Evolutionary conservation across 148 eudicot species (phyloP), one percentile per base, ranked within the genome.

Genomic region (Fagopyrum homotropicum): DNA sequence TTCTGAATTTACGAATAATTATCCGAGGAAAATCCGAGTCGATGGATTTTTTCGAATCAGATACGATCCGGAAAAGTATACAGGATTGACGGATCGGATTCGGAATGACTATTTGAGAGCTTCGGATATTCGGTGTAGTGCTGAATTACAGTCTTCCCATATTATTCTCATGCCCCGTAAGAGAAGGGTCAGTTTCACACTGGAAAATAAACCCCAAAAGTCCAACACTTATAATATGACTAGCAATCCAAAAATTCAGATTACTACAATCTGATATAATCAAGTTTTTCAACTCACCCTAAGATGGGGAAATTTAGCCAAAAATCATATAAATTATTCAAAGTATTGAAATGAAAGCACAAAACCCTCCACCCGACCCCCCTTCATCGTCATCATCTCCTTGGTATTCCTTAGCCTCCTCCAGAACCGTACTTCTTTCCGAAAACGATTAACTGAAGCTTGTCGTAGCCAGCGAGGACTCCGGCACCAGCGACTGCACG

Each of bases 391-490:
- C 66, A 60, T 60, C 35, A 60, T 60, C 26, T 6, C 10, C 66
- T 12, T 60, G 9, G 4, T 19, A 3, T 10, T 49, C 66, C 66
- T 60, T 60, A 60, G 30, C 66, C 66, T 60, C 66, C 66, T 12
- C 66, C 66, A n/a, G 66, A 60, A 7, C 66, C 66, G 35, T 60
- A 60, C 66, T 60, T 60, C 66, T 60, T 60, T 8, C 66, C 66
- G 66, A 60, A 35, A 35, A 35, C 40, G 40, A 35, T 35, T 35
- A 35, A 35, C 40, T 35, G 29, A 59, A 59, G 64, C 45, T 63
- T 63, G 69, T 63, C 69, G 15, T 63, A 63, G 4, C 69, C 69
- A 7, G 69, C 69, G 12, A 63, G 69, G 9, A 63, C 69, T 26
- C 69, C 69, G 19, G 69, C 69, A 4, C 69, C 69, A 7, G 69